A percentile compares a stretch with the other conserved stretches of the same genome.
Evolutionary conservation across 78 protist species (phyloP).

Genomic region (slime mould (Dictyostelium discoideum)): dicty_2.7 NC_007091.3:5055001-5055500

Average conservation of each 20-base stretch:
- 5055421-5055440: conserved; percentile 43
- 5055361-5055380: neutral
- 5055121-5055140: neutral
- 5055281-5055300: conserved; percentile 37
- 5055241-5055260: conserved; percentile 34
- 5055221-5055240: conserved; percentile 11
- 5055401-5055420: conserved; percentile 46
- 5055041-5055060: conserved; percentile 38
- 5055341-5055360: neutral
- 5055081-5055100: conserved; percentile 8
- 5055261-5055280: conserved; percentile 55
- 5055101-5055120: neutral
- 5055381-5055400: conserved; percentile 9
- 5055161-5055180: neutral
- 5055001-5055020: conserved; percentile 30
- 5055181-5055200: neutral
- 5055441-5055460: conserved; percentile 56
- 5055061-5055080: conserved; percentile 52
- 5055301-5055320: conserved; percentile 14
- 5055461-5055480: conserved; percentile 25
- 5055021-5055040: conserved; percentile 19
- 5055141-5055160: neutral
- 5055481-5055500: conserved; percentile 14
- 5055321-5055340: conserved; percentile 6
- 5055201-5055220: conserved; percentile 9